Evolutionary conservation across 1,139 yeast species (phyloP).

Genomic region (Taphrina deformans): DNA sequence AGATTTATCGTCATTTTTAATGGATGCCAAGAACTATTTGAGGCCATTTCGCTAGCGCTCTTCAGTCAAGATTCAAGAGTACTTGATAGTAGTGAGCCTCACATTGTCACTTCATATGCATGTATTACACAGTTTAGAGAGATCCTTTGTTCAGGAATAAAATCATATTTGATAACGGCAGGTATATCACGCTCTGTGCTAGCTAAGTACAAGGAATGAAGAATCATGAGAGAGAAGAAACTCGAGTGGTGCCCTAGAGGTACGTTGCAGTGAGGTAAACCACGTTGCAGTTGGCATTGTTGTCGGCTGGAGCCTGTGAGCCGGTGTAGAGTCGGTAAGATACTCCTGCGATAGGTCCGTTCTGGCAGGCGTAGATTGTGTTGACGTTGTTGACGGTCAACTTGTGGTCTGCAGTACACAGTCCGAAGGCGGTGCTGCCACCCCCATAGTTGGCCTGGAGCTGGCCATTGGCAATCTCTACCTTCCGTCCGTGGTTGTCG

Average conservation of each 20-base stretch:
- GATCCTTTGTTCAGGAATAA: neutral
- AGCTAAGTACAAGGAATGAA: neutral
- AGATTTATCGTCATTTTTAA: conserved; percentile 21
- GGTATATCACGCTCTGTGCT: no score
- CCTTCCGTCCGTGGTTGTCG: conserved; percentile 31
- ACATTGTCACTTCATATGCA: neutral
- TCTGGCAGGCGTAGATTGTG: conserved; percentile 29
- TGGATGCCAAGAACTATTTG: conserved; percentile 22
- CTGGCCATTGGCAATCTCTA: conserved; percentile 28
- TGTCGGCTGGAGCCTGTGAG: conserved; percentile 9
- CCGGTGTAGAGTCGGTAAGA: conserved; percentile 30
- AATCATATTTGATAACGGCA: no score
- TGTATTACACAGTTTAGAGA: no score
- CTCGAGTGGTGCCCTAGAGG: no score
- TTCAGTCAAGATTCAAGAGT: conserved; percentile 22
- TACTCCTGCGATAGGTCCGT: neutral
- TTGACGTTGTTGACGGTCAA: conserved; percentile 25
- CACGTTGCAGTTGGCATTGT: conserved; percentile 31
- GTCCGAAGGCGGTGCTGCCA: conserved; percentile 22
- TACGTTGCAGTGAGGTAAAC: conserved; percentile 20
- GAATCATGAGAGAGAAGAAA: no score
- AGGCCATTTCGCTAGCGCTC: conserved; percentile 31
- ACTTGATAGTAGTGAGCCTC: conserved; percentile 30
- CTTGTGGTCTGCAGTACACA: conserved; percentile 15
- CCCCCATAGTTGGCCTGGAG: conserved; percentile 32